Percentiles rank a stretch among this genome's conserved stretches.
Conservation (phyloP, 2,329 filamentous ascomycete genomes). For the Rhinocladiella similis region DNA sequence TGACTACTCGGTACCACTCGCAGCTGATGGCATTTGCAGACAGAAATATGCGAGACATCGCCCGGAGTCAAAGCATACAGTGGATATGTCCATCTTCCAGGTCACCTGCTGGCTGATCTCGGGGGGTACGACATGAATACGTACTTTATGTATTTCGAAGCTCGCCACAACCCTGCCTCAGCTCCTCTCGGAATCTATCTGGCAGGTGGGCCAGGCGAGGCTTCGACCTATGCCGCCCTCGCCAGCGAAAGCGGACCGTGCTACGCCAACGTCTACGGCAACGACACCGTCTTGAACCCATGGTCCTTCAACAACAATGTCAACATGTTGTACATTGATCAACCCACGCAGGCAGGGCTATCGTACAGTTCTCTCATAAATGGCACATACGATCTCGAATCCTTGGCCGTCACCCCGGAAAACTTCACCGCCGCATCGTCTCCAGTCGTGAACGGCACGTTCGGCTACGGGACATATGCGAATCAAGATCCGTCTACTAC, state of each 20-base stretch:
- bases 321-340: constrained; percentile 70
- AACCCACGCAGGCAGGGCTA: constrained; percentile 61
- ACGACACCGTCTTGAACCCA: constrained; percentile 54
- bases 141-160: constrained; percentile 67
- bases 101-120: constrained; percentile 39
- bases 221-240: constrained; percentile 57
- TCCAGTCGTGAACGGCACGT: constrained; percentile 51
- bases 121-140: constrained; percentile 59
- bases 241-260: constrained; percentile 56
- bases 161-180: constrained; percentile 52
- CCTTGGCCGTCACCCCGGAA: constrained; percentile 6
- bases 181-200: constrained; percentile 64
- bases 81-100: constrained; percentile 60
- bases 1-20: not conserved
- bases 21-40: constrained; percentile 31
- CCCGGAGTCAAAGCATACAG: constrained; percentile 57
- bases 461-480: constrained; percentile 54
- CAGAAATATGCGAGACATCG: constrained; percentile 58
- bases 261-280: constrained; percentile 52
- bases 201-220: constrained; percentile 61
- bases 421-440: constrained; percentile 27
- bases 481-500: constrained; percentile 42
- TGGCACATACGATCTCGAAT: constrained; percentile 34
- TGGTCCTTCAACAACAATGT: constrained; percentile 64
- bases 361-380: constrained; percentile 51